Evolutionary conservation across 1,139 yeast genomes (phyloP), one percentile per base, ranked within the genome.

Genomic region (Martiniozyma asiatica): DNA sequence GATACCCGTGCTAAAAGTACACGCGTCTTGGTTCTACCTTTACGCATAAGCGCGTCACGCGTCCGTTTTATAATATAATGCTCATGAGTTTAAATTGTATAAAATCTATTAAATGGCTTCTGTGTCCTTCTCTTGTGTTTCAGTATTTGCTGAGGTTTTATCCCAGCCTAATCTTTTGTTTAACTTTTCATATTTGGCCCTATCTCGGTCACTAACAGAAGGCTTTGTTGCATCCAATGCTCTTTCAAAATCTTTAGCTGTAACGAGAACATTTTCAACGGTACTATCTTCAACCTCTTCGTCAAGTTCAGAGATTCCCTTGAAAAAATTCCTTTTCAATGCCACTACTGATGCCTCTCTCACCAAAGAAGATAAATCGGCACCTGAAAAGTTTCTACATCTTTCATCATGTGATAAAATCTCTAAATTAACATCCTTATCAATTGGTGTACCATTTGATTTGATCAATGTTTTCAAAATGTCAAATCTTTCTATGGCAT

Each of bases 261-360:
- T 68, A 8, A 89, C 93, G 11, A 55, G 45, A 8, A 82, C 65
- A 14, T 34, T 22, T 2, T 22, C 19, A 4, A 39, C 23, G 19
- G 36, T 35, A 31, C 51, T 59, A 20, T 39, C 51, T 26, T 53
- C 50, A 14, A 48, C 40, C 10, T 49, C 50, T 18, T 49, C 60
- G 37, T 58, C 58, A 17, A 58, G 53, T 27, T 52, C 32, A 12
- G 40, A 42, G 24, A 54, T 52, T 22, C 55, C 55, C 14, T 54
- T 57, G 55, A 76, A 73, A 41, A 82, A 75, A 35, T 70, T 69
- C 53, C 56, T 72, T 51, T 84, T 81, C 53, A 89, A 67, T 1
- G 97, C 94, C 31, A 71, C 57, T 3, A 87, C 93, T 39, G 95
- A 89, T 7, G 98, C 94, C 51, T 89, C 98, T 46, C 95, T 66